phyloP scores from a whole-genome alignment of 2,329 filamentous ascomycete genomes.

The Epichloe sp. region DNA sequence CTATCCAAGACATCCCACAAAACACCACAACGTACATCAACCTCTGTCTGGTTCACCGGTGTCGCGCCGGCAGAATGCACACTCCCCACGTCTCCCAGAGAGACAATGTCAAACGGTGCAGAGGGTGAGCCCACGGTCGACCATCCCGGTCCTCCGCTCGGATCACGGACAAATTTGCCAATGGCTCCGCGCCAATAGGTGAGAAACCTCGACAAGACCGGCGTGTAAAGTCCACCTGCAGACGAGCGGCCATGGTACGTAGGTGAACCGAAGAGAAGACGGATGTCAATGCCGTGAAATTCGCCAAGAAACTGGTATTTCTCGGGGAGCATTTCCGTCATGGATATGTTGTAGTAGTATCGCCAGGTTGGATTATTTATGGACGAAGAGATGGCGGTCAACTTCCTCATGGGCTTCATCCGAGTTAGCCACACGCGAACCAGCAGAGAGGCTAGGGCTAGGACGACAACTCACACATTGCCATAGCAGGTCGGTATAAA shows the following conservation, averaged over 20 bases:
- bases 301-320: slow-evolving; percentile 13
- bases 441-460: neutral
- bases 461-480: slow-evolving; percentile 13
- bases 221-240: slow-evolving; percentile 4
- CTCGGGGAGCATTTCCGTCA: slow-evolving; percentile 9
- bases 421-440: slow-evolving; percentile 1
- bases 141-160: slow-evolving; percentile 14
- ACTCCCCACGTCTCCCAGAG: slow-evolving; percentile 10
- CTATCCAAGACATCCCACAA: slow-evolving; percentile 6
- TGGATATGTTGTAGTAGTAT: slow-evolving; percentile 15
- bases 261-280: slow-evolving; percentile 12
- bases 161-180: slow-evolving; percentile 13
- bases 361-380: slow-evolving; percentile 13
- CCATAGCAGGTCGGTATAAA: slow-evolving; percentile 16
- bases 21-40: slow-evolving; percentile 12
- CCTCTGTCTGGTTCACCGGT: slow-evolving; percentile 7
- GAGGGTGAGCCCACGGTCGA: slow-evolving; percentile 11
- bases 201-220: slow-evolving; percentile 12
- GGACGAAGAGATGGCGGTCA: slow-evolving; percentile 11
- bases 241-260: slow-evolving; percentile 6
- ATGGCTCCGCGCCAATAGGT: slow-evolving; percentile 13
- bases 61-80: slow-evolving; percentile 5
- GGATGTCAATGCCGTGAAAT: slow-evolving; percentile 15
- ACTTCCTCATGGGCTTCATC: slow-evolving; percentile 13
- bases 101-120: slow-evolving; percentile 10